Evolutionary conservation across 331 rosid genomes (phyloP), one percentile per base, ranked within the genome.

Genomic region (Cucumis variabilis): DNA sequence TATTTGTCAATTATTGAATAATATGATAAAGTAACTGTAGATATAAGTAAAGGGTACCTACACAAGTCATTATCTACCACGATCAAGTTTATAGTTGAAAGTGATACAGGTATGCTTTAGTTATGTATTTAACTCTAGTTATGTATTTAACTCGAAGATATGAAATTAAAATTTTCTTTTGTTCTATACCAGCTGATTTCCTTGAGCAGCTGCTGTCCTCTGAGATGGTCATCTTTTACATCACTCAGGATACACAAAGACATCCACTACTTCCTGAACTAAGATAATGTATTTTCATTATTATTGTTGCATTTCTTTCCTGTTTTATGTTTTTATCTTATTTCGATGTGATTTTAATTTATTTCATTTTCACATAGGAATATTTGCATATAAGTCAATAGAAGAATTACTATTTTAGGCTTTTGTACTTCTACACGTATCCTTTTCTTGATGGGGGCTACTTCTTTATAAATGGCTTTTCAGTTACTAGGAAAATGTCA

Each of bases 171-270:
- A 28, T 73, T 83, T 67, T 30, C 44, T 84, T 87, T 48, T 71
- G 27, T 88, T 88, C 71, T 71, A 51, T 70, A 81, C 86, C 87
- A 97, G 99, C 71, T 85, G 95, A 95, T 92, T 94, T 92, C 90
- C 89, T 88, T 11, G 94, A 94, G 92, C 87, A 88, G 58, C 96
- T 98, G 62, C 78, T 93, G 88, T 83, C 98, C 83, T 94, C 95
- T 4, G 98, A 94, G 91, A 94, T 89, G 94, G 94, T 95, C 28
- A 82, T 93, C 91, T 95, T 95, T 91, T 95, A 97, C 91, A 91
- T 97, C 72, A 97, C 98, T 21, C 99, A 97, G 85, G 99, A 95
- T 93, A 95, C 99, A 83, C 99, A 93, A 91, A 92, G 96, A 85
- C 99, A 97, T 91, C 95, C 99, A 16, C 91, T 95, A 20, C 98